Percentiles rank a stretch among this genome's conserved stretches.
Evolutionary conservation across 179 eudicot species (phyloP).

Genomic region (Camellia oleifera): DNA sequence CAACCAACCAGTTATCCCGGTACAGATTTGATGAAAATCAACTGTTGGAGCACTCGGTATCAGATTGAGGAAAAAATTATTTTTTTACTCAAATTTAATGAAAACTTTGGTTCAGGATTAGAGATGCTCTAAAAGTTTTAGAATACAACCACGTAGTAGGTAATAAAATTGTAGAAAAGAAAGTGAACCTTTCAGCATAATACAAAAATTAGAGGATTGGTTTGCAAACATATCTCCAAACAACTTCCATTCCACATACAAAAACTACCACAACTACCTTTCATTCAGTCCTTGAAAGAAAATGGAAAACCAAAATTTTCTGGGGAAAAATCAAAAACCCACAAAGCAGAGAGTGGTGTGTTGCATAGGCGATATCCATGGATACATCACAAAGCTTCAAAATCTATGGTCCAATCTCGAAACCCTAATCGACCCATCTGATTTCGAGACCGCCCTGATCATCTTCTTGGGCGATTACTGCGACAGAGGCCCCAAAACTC

Average conservation of each 20-base stretch:
- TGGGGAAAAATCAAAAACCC: background rate
- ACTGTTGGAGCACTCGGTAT: too few relatives aligned
- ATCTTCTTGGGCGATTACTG: slow-evolving; percentile 93
- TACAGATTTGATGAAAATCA: too few relatives aligned
- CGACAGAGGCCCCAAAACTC: slow-evolving; percentile 75
- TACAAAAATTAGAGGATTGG: background rate
- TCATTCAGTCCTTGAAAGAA: background rate
- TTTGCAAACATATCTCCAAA: background rate
- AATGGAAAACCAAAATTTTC: background rate
- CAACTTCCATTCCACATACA: background rate
- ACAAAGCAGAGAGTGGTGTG: slow-evolving; percentile 38
- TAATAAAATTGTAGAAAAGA: too few relatives aligned
- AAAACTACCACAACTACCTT: background rate
- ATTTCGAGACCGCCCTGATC: slow-evolving; percentile 54
- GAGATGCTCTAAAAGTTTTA: too few relatives aligned
- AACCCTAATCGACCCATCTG: slow-evolving; percentile 39
- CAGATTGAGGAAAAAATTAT: too few relatives aligned
- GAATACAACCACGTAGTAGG: too few relatives aligned
- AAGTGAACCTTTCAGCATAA: background rate
- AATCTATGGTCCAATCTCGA: slow-evolving; percentile 76
- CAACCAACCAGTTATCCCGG: too few relatives aligned
- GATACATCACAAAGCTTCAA: slow-evolving; percentile 59
- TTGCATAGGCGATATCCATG: slow-evolving; percentile 84
- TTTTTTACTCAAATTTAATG: too few relatives aligned
- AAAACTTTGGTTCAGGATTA: too few relatives aligned